Evolutionary conservation across 2,329 filamentous ascomycete species (phyloP), one percentile per base, ranked within the genome.

Genomic region (Stylonectria norvegica): DNA sequence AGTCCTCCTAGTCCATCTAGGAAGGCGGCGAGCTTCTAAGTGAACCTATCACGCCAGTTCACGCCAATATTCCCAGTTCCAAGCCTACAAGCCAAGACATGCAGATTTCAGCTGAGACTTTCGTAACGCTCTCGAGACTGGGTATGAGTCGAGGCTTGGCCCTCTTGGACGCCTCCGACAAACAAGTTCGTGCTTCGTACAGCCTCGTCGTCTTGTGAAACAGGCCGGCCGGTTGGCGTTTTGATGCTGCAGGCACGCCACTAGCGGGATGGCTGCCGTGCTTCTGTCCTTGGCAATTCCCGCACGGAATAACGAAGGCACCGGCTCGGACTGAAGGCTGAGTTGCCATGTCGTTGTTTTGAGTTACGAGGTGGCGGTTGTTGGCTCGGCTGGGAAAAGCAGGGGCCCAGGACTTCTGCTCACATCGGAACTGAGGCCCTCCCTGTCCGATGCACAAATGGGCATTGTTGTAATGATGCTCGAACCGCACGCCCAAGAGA

Each of bases 341-440:
- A 25, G 20, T 36, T 28, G 23, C 28, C 22, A 16, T 46, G 27
- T 32, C 20, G 20, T 40, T 35, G 20, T 28, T 44, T 43, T 25
- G 16, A 33, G 34, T 47, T 47, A 47, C 52, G 47, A 53, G 45
- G 55, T 57, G 54, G 54, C 54, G 37, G 34, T 45, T 47, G 34
- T 37, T 42, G 48, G 41, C 38, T 45, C 36, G 31, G 38, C 37
- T 34, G 40, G 39, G 29, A 20, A 38, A 35, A 18, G 17, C 36
- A 42, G 41, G 19, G 20, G 39, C 18, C 37, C 38, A 20, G 15
- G 5, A 38, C 40, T 32, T 40, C 34, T 45, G 15, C 32, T 41
- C 38, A 34, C 17, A 12, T 44, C 42, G 34, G 34, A 22, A 23
- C 32, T 38, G 42, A 40, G 36, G 43, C 19, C 34, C 25, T 47